These are phyloP conservation scores for Penstemon davidsonii DNA, from an alignment of 257 asterid genomes.

Conservation along the genomic window DNA sequence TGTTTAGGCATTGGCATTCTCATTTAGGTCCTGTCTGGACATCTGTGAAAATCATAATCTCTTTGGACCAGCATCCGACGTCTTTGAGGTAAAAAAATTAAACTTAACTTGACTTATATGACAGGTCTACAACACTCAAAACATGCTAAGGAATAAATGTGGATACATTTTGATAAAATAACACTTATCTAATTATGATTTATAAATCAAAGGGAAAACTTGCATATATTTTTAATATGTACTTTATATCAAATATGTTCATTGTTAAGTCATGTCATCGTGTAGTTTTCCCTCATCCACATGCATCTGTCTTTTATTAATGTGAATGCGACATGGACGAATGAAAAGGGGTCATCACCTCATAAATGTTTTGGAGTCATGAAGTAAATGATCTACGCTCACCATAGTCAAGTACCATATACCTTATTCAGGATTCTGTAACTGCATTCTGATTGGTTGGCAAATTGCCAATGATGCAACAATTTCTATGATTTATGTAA, in stretches of 20 bases:
- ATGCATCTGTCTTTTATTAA: too few species aligned
- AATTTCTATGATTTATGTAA: neutral
- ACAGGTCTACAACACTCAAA: constrained; percentile 4
- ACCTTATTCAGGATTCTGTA: neutral
- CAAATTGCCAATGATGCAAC: constrained; percentile 5
- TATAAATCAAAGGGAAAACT: neutral
- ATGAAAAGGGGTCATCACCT: too few species aligned
- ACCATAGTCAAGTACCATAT: neutral
- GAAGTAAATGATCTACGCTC: neutral
- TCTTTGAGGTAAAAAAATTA: too few species aligned
- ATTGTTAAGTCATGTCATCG: neutral
- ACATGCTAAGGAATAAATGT: neutral
- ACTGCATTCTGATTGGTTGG: neutral
- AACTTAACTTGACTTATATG: neutral
- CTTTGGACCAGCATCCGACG: neutral
- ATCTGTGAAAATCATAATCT: neutral
- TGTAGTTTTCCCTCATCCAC: neutral
- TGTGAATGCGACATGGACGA: too few species aligned
- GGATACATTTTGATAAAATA: neutral
- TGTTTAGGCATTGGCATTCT: too few species aligned
- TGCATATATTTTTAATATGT: neutral
- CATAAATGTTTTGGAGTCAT: neutral
- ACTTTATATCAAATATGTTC: neutral
- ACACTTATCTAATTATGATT: constrained; percentile 13
- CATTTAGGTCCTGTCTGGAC: neutral